Percentiles rank a stretch among this genome's conserved stretches.
Evolutionary conservation across 2,329 filamentous ascomycete species (phyloP).

Genomic region (Diaporthe ilicicola): DNA sequence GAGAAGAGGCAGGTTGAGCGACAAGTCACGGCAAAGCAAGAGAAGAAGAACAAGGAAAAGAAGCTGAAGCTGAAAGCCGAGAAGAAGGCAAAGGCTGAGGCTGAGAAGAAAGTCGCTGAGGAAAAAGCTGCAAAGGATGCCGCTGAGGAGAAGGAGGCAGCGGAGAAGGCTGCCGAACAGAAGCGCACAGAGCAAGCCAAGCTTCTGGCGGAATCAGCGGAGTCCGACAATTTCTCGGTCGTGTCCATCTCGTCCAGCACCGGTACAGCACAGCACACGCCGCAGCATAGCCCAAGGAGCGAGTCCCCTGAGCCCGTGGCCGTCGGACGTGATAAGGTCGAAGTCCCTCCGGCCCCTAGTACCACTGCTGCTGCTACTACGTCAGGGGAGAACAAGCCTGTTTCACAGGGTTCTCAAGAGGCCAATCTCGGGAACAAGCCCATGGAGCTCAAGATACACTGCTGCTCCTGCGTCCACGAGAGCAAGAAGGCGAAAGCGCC

Average conservation of each 20-base stretch:
- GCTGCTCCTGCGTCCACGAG: constrained; percentile 21
- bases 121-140: constrained; percentile 36
- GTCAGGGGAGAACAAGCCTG: neutral
- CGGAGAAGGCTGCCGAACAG: constrained; percentile 32
- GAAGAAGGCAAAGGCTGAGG: constrained; percentile 46
- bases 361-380: neutral
- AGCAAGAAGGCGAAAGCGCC: constrained; percentile 21
- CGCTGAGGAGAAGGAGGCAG: constrained; percentile 39
- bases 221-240: constrained; percentile 35
- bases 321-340: constrained; percentile 43
- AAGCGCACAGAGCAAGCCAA: constrained; percentile 17
- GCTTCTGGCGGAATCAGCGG: neutral
- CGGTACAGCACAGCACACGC: constrained; percentile 39
- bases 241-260: constrained; percentile 35
- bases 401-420: neutral
- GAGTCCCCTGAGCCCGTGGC: constrained; percentile 36
- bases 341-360: constrained; percentile 42
- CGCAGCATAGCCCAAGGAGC: constrained; percentile 41
- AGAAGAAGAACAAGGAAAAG: constrained; percentile 53
- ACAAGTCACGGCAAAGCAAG: constrained; percentile 48
- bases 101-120: constrained; percentile 36
- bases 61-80: constrained; percentile 48
- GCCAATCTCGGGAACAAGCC: neutral
- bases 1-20: constrained; percentile 48
- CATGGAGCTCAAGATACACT: constrained; percentile 26